Conservation (phyloP, 331 rosid genomes). For the Quercus phellos region DNA sequence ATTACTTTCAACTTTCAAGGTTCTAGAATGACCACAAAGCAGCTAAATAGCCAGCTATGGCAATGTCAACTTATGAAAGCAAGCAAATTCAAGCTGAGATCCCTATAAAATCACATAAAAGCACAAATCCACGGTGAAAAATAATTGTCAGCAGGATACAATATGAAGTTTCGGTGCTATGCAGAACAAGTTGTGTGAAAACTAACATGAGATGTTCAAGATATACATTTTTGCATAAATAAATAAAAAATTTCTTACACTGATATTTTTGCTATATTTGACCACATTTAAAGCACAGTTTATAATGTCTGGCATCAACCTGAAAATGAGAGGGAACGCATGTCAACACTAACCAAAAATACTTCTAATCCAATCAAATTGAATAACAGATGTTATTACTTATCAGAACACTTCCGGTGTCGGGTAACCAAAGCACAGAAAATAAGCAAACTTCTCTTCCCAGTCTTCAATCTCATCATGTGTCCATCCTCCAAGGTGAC, state of each 20-base stretch:
- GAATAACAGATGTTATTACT: slow-evolving; percentile 43
- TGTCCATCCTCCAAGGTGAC: slow-evolving; percentile 39
- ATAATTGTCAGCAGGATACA: neutral
- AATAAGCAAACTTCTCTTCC: slow-evolving; percentile 71
- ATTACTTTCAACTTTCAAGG: slow-evolving; percentile 11
- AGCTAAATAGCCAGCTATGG: slow-evolving; percentile 9
- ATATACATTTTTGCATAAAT: neutral
- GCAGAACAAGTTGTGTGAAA: neutral
- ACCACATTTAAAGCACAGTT: slow-evolving; percentile 58
- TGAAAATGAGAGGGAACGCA: slow-evolving; percentile 36
- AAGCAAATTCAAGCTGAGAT: slow-evolving; percentile 8
- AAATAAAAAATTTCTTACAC: slow-evolving; percentile 41
- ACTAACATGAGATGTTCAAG: neutral
- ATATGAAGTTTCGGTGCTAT: neutral
- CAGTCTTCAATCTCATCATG: slow-evolving; percentile 61
- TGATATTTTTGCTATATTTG: slow-evolving; percentile 46
- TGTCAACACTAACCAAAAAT: slow-evolving; percentile 20
- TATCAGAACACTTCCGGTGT: slow-evolving; percentile 77
- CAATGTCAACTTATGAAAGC: neutral
- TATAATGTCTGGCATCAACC: slow-evolving; percentile 81
- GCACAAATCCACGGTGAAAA: neutral
- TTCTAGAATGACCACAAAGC: slow-evolving; percentile 16
- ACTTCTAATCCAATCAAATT: slow-evolving; percentile 11
- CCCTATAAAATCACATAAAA: neutral
- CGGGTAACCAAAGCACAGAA: slow-evolving; percentile 72